A percentile compares a stretch with the other conserved stretches of the same genome.
Evolutionary conservation across 345 rosid genomes (phyloP).

Genomic region (Arabidopsis suecica): DNA sequence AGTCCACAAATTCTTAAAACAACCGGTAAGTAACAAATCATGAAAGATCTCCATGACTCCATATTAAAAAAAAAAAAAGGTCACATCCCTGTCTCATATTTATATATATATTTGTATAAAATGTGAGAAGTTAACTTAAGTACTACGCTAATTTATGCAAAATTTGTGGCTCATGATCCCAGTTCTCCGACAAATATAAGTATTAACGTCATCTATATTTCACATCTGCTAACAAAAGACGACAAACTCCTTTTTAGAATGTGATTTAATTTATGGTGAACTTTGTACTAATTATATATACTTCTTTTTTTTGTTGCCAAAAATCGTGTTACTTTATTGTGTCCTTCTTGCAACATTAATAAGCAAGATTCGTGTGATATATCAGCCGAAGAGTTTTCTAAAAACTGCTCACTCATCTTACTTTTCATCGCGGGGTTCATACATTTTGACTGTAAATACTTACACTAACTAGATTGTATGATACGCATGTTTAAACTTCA

Average conservation of each 20-base stretch:
- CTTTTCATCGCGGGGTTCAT: conserved; percentile 4
- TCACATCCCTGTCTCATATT: conserved; percentile 23
- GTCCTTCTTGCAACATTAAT: conserved; percentile 28
- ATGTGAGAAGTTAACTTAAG: conserved; percentile 18
- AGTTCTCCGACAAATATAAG: conserved; percentile 41
- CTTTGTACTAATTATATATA: neutral
- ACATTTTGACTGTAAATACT: conserved; percentile 2
- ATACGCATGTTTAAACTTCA: neutral
- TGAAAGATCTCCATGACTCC: neutral
- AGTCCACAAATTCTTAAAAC: conserved; percentile 2
- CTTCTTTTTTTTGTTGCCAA: neutral
- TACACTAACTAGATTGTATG: neutral
- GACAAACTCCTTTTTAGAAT: conserved; percentile 32
- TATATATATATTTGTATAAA: neutral
- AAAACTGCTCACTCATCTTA: neutral
- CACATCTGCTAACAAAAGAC: conserved; percentile 36
- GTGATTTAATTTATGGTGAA: conserved; percentile 1
- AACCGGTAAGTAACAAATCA: conserved; percentile 23
- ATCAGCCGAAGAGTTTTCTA: neutral
- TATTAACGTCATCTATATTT: conserved; percentile 39
- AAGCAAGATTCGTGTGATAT: conserved; percentile 26
- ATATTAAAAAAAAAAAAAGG: neutral
- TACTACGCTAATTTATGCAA: conserved; percentile 45
- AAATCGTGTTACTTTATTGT: conserved; percentile 16
- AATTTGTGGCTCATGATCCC: conserved; percentile 46